Evolutionary conservation across 768 basidiomycete genomes (phyloP).

Genomic region (Panellus pusillus): DNA sequence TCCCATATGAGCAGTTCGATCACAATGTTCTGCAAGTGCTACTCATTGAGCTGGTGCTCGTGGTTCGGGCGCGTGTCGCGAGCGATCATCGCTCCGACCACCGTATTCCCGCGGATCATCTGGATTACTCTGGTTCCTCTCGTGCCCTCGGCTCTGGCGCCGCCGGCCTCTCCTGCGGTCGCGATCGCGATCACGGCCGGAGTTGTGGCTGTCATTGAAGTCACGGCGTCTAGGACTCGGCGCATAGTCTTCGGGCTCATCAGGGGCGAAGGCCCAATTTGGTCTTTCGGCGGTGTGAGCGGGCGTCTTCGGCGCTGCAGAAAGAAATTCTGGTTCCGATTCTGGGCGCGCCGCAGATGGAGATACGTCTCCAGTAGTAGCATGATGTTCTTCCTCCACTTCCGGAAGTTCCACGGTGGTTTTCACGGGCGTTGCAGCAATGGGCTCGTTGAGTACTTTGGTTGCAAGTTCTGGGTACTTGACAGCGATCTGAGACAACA

Average conservation of each 20-base stretch:
- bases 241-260: slow-evolving; percentile 5
- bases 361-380: neutral
- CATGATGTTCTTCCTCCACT: slow-evolving; percentile 4
- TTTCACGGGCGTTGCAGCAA: slow-evolving; percentile 22
- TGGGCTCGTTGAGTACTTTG: slow-evolving; percentile 33
- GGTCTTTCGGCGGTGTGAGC: slow-evolving; percentile 32
- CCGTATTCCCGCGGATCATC: no score
- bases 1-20: no score
- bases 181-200: neutral
- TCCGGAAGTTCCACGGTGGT: slow-evolving; percentile 2
- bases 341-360: neutral
- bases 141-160: neutral
- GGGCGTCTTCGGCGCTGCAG: neutral
- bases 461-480: slow-evolving; percentile 34
- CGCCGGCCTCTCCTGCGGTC: neutral
- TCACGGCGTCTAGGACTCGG: neutral
- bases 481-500: slow-evolving; percentile 30
- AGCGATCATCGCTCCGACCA: no score
- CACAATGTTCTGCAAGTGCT: no score
- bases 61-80: no score
- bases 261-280: slow-evolving; percentile 37
- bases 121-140: no score
- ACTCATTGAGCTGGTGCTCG: no score
- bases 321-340: neutral
- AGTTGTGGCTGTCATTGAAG: neutral